Evolutionary conservation across 352 stramenopile genomes (phyloP).

Genomic region (Globisporangium emineosum): DNA sequence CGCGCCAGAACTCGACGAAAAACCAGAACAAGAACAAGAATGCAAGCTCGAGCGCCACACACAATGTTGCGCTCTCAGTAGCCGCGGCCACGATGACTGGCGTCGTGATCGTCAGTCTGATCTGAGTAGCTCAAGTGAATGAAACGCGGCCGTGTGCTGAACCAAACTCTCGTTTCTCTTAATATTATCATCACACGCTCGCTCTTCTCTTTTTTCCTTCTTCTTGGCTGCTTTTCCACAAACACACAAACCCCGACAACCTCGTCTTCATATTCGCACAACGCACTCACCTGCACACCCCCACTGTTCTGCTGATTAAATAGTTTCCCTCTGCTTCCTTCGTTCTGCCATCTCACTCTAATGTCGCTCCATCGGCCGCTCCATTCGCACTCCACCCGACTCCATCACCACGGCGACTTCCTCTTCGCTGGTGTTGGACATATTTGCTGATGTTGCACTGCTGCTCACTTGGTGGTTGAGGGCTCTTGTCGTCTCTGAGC

Average conservation of each 20-base stretch:
- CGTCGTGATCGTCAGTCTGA: slow-evolving; percentile 7
- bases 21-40: background rate
- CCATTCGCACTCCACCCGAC: too few relatives aligned
- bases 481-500: background rate
- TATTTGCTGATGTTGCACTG: background rate
- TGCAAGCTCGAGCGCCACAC: background rate
- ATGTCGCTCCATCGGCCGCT: too few relatives aligned
- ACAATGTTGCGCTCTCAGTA: background rate
- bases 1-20: background rate
- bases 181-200: background rate
- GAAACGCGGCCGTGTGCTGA: background rate
- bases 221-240: too few relatives aligned
- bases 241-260: too few relatives aligned
- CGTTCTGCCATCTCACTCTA: too few relatives aligned
- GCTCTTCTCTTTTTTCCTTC: too few relatives aligned
- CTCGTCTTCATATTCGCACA: too few relatives aligned
- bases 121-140: background rate
- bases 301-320: too few relatives aligned
- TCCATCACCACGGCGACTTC: too few relatives aligned
- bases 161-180: background rate
- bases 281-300: too few relatives aligned
- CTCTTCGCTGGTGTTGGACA: background rate
- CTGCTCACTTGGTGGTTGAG: background rate
- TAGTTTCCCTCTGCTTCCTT: too few relatives aligned
- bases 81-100: slow-evolving; percentile 1